Evolutionary conservation across 2,329 filamentous ascomycete genomes (phyloP).

Genomic region (Monilinia vaccinii-corymbosi): DNA sequence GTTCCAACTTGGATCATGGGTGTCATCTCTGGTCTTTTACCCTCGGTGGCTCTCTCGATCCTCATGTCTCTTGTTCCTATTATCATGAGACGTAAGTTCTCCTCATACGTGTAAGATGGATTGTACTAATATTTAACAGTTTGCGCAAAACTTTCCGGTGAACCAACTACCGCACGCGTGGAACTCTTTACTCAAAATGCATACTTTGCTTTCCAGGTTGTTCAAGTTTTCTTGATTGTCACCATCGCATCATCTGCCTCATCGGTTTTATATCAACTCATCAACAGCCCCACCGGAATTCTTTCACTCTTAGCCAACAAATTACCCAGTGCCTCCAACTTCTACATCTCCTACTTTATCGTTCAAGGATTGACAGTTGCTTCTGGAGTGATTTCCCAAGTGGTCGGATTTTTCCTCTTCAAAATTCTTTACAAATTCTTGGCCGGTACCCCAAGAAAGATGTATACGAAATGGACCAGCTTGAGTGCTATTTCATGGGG

Average conservation of each 20-base stretch:
- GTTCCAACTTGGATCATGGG: conserved; percentile 67
- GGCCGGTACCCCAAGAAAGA: conserved; percentile 67
- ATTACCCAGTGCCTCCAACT: conserved; percentile 79
- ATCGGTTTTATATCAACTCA: conserved; percentile 54
- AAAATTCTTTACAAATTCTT: conserved; percentile 66
- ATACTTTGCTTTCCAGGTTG: conserved; percentile 84
- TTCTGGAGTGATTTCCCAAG: conserved; percentile 64
- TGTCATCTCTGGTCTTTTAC: conserved; percentile 76
- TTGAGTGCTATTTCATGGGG: conserved; percentile 75
- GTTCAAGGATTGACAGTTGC: conserved; percentile 81
- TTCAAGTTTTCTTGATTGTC: conserved; percentile 85
- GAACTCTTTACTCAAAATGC: conserved; percentile 86
- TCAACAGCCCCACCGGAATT: conserved; percentile 50
- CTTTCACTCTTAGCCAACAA: conserved; percentile 60
- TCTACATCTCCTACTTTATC: conserved; percentile 92
- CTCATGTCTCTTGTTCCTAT: conserved; percentile 81
- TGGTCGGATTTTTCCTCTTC: conserved; percentile 63
- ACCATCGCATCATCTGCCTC: conserved; percentile 76
- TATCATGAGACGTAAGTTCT: conserved; percentile 60
- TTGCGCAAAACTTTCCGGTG: conserved; percentile 71
- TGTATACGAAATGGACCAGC: conserved; percentile 69
- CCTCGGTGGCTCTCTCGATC: conserved; percentile 67
- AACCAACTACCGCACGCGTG: conserved; percentile 67
- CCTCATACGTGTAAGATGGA: too few species aligned
- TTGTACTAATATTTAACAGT: conserved; percentile 35